phyloP scores from a whole-genome alignment of 331 rosid species.

The Quercus tomentella region DNA sequence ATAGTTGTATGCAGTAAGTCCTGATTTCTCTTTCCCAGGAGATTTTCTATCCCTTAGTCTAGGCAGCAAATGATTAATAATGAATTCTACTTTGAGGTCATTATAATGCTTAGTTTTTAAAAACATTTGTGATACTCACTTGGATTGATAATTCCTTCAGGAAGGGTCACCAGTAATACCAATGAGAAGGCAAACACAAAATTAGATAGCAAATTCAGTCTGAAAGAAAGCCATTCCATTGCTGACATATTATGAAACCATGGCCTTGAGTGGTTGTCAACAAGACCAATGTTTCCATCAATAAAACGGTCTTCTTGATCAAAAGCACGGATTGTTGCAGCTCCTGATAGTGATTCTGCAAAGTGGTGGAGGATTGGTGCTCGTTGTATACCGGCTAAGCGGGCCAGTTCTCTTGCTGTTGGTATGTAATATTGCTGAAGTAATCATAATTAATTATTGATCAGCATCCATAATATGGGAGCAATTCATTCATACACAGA shows the following conservation, averaged over 20 bases:
- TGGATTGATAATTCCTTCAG: conserved; percentile 85
- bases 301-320: conserved; percentile 75
- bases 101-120: neutral
- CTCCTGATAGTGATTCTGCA: conserved; percentile 85
- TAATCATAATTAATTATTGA: conserved; percentile 9
- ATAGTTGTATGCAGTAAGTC: neutral
- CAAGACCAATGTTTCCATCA: conserved; percentile 53
- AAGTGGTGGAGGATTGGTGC: conserved; percentile 96
- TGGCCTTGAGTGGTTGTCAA: conserved; percentile 73
- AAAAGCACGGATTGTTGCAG: conserved; percentile 86
- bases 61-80: neutral
- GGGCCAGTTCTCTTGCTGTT: conserved; percentile 97
- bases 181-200: conserved; percentile 89
- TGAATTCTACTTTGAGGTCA: neutral
- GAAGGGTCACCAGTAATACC: conserved; percentile 75
- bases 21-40: neutral
- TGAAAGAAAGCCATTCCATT: conserved; percentile 97
- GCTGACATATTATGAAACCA: conserved; percentile 89
- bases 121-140: conserved; percentile 45
- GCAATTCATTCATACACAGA: too few species aligned
- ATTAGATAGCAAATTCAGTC: conserved; percentile 80
- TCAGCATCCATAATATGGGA: neutral
- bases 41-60: neutral
- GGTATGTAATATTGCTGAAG: conserved; percentile 84
- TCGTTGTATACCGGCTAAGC: conserved; percentile 69